Base-by-base conservation (phyloP, 306 rosid species). In the Calophaca sinica region DNA sequence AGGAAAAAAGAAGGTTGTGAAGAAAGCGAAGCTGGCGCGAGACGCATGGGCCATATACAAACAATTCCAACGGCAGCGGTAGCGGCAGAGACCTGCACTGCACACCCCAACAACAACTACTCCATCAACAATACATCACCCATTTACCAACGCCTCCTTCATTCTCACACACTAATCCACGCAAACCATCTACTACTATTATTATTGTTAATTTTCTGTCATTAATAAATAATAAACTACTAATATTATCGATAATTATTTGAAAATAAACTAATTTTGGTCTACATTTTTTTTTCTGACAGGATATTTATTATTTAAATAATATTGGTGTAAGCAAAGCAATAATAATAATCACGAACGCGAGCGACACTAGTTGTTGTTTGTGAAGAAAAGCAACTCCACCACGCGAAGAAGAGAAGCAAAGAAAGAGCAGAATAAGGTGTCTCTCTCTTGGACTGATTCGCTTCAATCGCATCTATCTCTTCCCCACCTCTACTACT, bases 391-490 rank as follows among this genome's bases (percentile, higher is more conserved):
- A 65, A 65, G 71, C 76, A 91, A 72, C 72, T 85, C 77, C 83
- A 39, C 49, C 48, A 89, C 85, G 86, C 86, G 81, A 75, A 70
- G 86, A 59, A 78, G 85, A 79, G 77, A 72, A 71, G 74, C 70
- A 58, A 68, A 52, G 51, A 45, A 31, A 71, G 64, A 68, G 82
- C 86, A 85, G 82, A 88, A 85, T 84, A 89, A 70, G 85, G 88
- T 81, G 82, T 79, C 85, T 88, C 86, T 86, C 88, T 86, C 89
- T 90, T 86, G 97, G 96, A 91, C 92, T 86, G 81, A 85, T 93
- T 93, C 96, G 62, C 68, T 87, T 86, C 86, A 57, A 84, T 84
- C 91, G 84, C 98, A 87, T 89, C 91, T 75, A 84, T 81, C 89
- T 80, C 87, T 80, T 72, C 75, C 77, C 66, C 75, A 31, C 73